Evolutionary conservation across 2,329 filamentous ascomycete genomes (phyloP), one percentile per base, ranked within the genome.

Genomic region (Pseudogymnoascus sp.): DNA sequence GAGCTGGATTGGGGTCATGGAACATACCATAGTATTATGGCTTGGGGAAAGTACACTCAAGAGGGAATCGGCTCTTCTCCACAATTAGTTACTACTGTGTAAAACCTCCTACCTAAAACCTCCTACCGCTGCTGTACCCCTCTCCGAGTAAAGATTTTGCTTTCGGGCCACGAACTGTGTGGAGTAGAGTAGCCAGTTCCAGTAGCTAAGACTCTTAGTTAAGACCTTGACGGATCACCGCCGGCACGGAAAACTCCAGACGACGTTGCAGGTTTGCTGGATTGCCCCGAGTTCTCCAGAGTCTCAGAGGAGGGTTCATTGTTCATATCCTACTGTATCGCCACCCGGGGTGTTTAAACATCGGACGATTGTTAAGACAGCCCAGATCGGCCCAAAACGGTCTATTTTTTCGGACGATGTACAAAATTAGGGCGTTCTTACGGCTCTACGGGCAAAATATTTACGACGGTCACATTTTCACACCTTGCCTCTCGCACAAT

Each of bases 141-240:
- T 56, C 26, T 56, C 50, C 50, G 50, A 56, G 50, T 56, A 56
- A 56, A 56, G 29, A 33, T 56, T 56, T 33, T 56, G 50, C 50
- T 7, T 56, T 56, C 50, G 50, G 47, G 26, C 29, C 50, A 56
- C 8, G n/a, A 56, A 31, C n/a, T 33, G 29, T 56, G 50, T 56
- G 50, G 50, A 56, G 50, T 33, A 56, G 16, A 56, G 50, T 33
- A 56, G 11, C 50, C 26, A 13, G 50, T 33, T 56, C n/a, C 50
- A 56, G 50, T 56, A 56, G 19, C 50, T 56, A 56, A 56, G 50
- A 56, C 50, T 56, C n/a, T 10, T 56, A 33, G 50, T 56, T 33
- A 56, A 56, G 26, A 56, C 50, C 50, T 56, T 10, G 16, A 56
- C 19, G 50, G 50, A 56, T 56, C 50, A 56, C 10, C 29, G 7